phyloP scores from a whole-genome alignment of 768 basidiomycete genomes.

The Rhodotorula diobovata region DNA sequence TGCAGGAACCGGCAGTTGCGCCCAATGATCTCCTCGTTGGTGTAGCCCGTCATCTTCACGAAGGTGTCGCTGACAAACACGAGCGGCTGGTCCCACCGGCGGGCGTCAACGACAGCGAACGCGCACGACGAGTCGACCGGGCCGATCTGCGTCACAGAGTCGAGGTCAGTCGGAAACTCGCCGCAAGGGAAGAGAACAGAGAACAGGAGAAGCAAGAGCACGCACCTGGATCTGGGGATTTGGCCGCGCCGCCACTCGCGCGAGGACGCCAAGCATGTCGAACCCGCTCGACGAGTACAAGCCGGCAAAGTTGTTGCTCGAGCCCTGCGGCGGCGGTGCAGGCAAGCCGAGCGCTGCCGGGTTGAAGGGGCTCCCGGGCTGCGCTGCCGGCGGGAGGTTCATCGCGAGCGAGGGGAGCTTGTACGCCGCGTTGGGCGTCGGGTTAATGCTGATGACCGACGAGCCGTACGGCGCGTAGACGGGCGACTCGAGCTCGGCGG shows the following conservation, averaged over 20 bases:
- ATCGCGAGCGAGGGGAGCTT: slow-evolving; percentile 27
- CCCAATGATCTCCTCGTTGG: slow-evolving; percentile 65
- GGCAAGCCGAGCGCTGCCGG: slow-evolving; percentile 28
- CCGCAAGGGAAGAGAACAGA: neutral
- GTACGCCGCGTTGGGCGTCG: slow-evolving; percentile 19
- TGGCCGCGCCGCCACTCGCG: slow-evolving; percentile 68
- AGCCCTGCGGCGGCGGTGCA: slow-evolving; percentile 20
- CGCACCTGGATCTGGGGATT: slow-evolving; percentile 59
- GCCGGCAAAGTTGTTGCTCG: slow-evolving; percentile 45
- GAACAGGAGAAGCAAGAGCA: neutral
- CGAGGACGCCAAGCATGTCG: slow-evolving; percentile 76
- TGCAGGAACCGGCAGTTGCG: slow-evolving; percentile 88
- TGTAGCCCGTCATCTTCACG: slow-evolving; percentile 53
- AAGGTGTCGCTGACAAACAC: slow-evolving; percentile 87
- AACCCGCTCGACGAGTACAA: slow-evolving; percentile 90
- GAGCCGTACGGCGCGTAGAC: slow-evolving; percentile 36
- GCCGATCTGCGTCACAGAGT: slow-evolving; percentile 56
- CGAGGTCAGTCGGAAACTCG: neutral
- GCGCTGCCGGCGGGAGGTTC: slow-evolving; percentile 22
- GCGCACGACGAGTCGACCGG: slow-evolving; percentile 87
- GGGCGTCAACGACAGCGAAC: slow-evolving; percentile 66
- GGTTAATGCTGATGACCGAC: slow-evolving; percentile 33
- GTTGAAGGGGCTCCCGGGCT: slow-evolving; percentile 16
- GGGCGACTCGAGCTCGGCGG: slow-evolving; percentile 14
- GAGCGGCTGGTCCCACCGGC: slow-evolving; percentile 50